Evolutionary conservation across 139 green algal genomes (phyloP).

Genomic region (Chlorella sp.): DNA sequence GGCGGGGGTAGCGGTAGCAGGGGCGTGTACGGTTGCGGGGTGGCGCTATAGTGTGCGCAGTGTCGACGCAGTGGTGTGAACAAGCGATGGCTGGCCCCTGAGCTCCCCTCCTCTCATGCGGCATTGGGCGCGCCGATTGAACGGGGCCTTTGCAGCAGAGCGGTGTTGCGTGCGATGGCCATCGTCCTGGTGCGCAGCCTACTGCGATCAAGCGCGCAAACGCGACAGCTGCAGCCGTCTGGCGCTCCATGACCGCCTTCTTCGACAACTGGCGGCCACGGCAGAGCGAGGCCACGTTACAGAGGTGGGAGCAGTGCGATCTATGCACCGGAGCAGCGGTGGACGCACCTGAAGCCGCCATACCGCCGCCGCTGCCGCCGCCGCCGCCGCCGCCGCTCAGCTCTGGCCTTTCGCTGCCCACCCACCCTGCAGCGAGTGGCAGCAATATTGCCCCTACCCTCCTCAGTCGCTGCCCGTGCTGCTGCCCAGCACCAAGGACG

Average conservation of each 20-base stretch:
- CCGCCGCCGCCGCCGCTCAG: neutral
- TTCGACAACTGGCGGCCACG: neutral
- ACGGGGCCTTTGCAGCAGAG: no score
- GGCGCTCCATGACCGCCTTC: neutral
- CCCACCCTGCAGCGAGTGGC: constrained; percentile 7
- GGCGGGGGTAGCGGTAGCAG: no score
- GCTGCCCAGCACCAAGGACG: neutral
- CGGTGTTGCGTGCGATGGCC: neutral
- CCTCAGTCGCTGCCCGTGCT: neutral
- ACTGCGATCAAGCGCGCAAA: neutral
- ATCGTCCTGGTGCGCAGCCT: no score
- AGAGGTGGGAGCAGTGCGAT: neutral
- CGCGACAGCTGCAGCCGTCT: neutral
- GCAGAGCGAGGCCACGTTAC: neutral
- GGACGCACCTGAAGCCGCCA: no score
- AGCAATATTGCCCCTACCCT: neutral
- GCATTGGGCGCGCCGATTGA: no score
- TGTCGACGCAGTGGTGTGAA: no score
- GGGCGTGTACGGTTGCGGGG: no score
- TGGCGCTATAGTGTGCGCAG: no score
- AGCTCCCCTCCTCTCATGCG: no score
- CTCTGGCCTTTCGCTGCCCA: neutral
- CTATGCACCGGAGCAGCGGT: no score
- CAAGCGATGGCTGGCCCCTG: no score
- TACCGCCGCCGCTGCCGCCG: neutral